Conservation (phyloP, 208 protist genomes). For the Acanthamoeba pearcei region DNA sequence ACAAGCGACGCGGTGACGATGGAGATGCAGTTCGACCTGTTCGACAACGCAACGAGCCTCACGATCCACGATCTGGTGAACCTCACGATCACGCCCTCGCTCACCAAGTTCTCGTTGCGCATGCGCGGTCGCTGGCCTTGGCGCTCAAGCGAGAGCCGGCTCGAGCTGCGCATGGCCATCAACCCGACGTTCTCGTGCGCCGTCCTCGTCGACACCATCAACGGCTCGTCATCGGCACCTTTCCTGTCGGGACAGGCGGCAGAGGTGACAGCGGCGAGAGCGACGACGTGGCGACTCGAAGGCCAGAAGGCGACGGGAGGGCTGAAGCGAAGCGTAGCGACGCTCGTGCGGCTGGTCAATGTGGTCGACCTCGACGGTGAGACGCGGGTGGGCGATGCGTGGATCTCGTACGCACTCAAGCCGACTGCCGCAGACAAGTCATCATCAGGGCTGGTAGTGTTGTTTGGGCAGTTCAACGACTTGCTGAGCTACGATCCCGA, state of each 20-base stretch:
- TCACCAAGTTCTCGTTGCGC: conserved; percentile 27
- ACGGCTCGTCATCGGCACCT: no score
- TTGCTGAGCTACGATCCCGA: conserved; percentile 11
- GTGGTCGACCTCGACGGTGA: background rate
- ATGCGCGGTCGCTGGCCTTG: background rate
- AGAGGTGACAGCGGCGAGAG: background rate
- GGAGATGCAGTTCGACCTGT: conserved; percentile 45
- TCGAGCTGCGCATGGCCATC: background rate
- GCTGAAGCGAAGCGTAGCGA: background rate
- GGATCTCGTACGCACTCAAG: background rate
- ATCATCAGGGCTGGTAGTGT: conserved; percentile 14
- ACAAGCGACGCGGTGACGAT: background rate
- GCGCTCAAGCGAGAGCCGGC: background rate
- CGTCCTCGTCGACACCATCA: background rate
- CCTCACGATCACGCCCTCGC: background rate
- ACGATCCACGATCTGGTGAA: background rate
- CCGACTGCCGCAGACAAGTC: background rate
- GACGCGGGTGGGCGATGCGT: background rate
- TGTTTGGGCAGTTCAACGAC: conserved; percentile 20
- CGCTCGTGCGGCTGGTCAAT: conserved; percentile 3
- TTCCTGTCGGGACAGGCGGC: background rate
- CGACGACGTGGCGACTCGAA: background rate
- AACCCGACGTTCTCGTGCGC: background rate
- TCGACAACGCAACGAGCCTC: background rate
- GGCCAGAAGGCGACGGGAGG: background rate